Conservation (phyloP, 192 early-diverging fungal species). For the Backusella morwellensis region DNA sequence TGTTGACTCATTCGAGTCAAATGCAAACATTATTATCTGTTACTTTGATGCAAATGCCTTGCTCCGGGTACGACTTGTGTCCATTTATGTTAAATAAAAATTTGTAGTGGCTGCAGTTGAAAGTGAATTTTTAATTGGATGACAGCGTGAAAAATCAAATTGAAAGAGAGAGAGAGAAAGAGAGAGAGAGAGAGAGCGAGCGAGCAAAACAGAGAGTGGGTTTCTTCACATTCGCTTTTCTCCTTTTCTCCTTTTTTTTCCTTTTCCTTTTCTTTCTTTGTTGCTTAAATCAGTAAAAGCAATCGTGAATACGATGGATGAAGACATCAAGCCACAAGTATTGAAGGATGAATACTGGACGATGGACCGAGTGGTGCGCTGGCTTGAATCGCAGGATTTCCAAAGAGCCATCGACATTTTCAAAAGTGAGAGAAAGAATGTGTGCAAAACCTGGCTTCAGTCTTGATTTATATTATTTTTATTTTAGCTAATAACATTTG, state of each 20-base stretch:
- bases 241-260: neutral
- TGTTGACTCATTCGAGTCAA: too few species aligned
- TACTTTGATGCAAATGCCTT: too few species aligned
- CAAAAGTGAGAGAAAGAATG: neutral
- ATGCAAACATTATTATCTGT: too few species aligned
- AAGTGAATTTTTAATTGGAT: too few species aligned
- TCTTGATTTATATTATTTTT: neutral
- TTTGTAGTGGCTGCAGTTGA: too few species aligned
- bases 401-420: constrained; percentile 4
- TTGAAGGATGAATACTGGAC: neutral
- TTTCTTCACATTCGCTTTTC: neutral
- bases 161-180: neutral
- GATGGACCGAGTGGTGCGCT: neutral
- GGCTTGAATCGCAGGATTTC: constrained; percentile 5
- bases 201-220: too few species aligned
- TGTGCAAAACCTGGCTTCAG: too few species aligned
- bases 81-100: too few species aligned
- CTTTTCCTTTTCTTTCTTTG: neutral
- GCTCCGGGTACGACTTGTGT: too few species aligned
- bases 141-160: neutral
- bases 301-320: neutral
- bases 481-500: neutral
- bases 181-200: neutral
- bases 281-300: neutral
- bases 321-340: neutral